A percentile compares a stretch with the other conserved stretches of the same genome.
Conservation (phyloP, 768 basidiomycete species). For the Lactifluus echinatus region DNA sequence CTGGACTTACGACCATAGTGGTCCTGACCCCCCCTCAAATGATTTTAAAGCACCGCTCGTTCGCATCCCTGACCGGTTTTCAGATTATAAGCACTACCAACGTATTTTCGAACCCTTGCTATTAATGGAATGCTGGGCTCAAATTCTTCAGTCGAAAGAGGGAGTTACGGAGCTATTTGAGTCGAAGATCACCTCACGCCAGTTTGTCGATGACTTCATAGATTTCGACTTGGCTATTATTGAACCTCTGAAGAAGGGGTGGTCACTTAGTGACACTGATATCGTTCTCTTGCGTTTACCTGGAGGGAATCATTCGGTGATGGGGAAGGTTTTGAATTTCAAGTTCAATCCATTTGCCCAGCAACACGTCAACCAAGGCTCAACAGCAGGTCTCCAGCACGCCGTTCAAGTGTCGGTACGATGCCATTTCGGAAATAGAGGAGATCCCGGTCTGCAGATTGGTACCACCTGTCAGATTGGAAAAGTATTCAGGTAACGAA, state of each 20-base stretch:
- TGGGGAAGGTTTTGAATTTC: constrained; percentile 64
- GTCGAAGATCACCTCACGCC: constrained; percentile 58
- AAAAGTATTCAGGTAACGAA: constrained; percentile 73
- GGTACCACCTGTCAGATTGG: constrained; percentile 63
- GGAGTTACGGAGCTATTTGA: constrained; percentile 44
- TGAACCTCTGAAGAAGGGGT: constrained; percentile 54
- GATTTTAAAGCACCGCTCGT: constrained; percentile 27
- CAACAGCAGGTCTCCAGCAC: constrained; percentile 26
- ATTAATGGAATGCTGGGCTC: constrained; percentile 85
- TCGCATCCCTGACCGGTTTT: constrained; percentile 59
- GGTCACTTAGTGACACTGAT: constrained; percentile 75
- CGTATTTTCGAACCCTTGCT: constrained; percentile 77
- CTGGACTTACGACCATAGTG: constrained; percentile 75
- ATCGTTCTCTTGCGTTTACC: constrained; percentile 68
- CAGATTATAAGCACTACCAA: constrained; percentile 57
- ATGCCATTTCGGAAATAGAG: constrained; percentile 20
- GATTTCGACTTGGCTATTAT: constrained; percentile 65
- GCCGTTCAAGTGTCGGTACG: constrained; percentile 21
- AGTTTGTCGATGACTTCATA: constrained; percentile 72
- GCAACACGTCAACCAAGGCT: constrained; percentile 54
- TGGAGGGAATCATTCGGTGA: constrained; percentile 41
- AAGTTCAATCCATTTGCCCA: constrained; percentile 34
- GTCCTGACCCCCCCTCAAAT: constrained; percentile 52
- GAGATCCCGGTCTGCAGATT: constrained; percentile 55
- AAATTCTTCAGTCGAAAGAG: constrained; percentile 71